phyloP scores from a whole-genome alignment of 2,329 filamentous ascomycete genomes.

The Scedosporium dehoogii region DNA sequence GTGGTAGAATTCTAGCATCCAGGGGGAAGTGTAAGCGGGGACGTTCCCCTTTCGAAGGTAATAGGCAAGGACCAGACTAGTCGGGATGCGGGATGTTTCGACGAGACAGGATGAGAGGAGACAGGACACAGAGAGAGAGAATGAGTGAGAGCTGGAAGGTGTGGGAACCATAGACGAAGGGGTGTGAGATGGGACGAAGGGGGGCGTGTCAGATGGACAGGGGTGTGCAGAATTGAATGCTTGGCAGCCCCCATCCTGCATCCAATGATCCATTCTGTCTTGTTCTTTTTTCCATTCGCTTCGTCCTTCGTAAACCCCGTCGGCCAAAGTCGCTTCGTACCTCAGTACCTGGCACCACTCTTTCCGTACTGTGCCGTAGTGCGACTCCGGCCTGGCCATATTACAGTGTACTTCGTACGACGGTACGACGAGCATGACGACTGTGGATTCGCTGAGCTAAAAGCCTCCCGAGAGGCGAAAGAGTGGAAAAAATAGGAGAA shows the following conservation, averaged over 20 bases:
- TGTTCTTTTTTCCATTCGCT: not conserved
- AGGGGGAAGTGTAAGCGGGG: constrained; percentile 3
- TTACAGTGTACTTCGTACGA: no score
- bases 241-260: not conserved
- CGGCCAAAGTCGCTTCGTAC: no score
- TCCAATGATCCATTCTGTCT: not conserved
- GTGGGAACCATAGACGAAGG: no score
- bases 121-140: constrained; percentile 12
- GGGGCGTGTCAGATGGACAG: not conserved
- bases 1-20: not conserved
- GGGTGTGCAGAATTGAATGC: not conserved
- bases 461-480: no score
- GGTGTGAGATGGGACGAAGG: not conserved
- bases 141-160: no score
- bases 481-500: no score
- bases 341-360: no score
- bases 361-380: no score
- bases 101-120: constrained; percentile 16
- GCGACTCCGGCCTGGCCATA: no score
- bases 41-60: not conserved
- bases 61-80: not conserved
- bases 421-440: no score
- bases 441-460: no score
- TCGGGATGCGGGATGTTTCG: constrained; percentile 23
- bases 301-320: not conserved